Evolutionary conservation across 2,329 filamentous ascomycete genomes (phyloP), one percentile per base, ranked within the genome.

Genomic region (Pseudovirgaria hyperparasitica): DNA sequence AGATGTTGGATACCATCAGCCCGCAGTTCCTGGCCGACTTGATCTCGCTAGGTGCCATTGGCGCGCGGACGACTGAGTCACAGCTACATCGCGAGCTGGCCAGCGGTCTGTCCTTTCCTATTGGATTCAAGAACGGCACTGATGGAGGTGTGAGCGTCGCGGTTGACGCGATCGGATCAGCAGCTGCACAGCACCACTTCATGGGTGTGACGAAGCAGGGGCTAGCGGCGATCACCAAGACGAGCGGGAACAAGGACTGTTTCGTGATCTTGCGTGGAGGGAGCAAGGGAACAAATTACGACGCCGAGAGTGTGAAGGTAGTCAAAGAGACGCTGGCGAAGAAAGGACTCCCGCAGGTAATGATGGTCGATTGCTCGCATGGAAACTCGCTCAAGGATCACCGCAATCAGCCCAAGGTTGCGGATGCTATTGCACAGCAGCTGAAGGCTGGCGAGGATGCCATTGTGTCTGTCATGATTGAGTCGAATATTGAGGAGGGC

Each of bases 91-190:
- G 90, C 37, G 90, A 98, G 63, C 72, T 98, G 36, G 90, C 90
- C 5, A 92, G 82, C 16, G 90, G 90, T 43, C 70, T 96, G 28
- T 92, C 82, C 31, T 96, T 94, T 77, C 90, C 90, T 13, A 86
- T 98, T 40, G 90, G 90, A 33, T 98, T 94, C 78, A 98, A 98
- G 74, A 98, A 98, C 59, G 90, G 90, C 35, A 98, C 90, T 14
- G 90, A 98, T 47, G 90, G 90, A 22, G 84, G 79, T 43, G 64
- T 98, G 30, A 75, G 73, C 16, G 86, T 96, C 12, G 86, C 87
- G 12, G 92, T 96, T 45, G 90, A 98, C 52, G 90, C 90, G 18
- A 94, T 96, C 52, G 90, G 87, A 23, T 55, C 58, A 16, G 81
- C 80, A 1, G 75, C 77, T 31, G 68, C 79, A n/a, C 76, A 71